Evolutionary conservation across 75 land plant species (phyloP).

Genomic region (Adiantum capillusveneris): DNA sequence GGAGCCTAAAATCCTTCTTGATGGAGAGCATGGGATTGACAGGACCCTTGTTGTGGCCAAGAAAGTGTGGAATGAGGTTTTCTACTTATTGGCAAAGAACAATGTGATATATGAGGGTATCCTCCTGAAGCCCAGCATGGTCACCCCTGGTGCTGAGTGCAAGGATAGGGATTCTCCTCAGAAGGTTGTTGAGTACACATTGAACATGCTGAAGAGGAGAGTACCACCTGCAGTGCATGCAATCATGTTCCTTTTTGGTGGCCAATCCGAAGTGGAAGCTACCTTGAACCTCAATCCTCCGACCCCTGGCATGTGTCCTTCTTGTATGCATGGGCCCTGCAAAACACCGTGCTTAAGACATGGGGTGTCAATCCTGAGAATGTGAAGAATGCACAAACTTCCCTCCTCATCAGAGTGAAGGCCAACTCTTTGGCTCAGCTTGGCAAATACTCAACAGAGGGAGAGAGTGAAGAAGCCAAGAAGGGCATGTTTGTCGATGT

Average conservation of each 20-base stretch:
- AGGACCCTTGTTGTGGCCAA: constrained; percentile 57
- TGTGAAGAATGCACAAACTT: constrained; percentile 45
- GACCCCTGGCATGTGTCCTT: constrained; percentile 69
- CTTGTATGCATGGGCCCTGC: constrained; percentile 61
- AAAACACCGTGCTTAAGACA: constrained; percentile 60
- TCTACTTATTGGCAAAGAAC: constrained; percentile 77
- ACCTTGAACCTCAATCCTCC: constrained; percentile 55
- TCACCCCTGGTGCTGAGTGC: constrained; percentile 78
- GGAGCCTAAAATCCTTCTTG: constrained; percentile 74
- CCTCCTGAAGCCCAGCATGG: constrained; percentile 88
- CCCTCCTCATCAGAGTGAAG: constrained; percentile 35
- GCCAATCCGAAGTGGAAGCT: constrained; percentile 90
- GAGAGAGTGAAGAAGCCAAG: constrained; percentile 53
- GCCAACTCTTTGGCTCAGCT: constrained; percentile 70
- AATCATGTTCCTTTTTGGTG: constrained; percentile 77
- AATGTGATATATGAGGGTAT: constrained; percentile 72
- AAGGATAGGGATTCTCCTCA: constrained; percentile 59
- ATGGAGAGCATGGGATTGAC: constrained; percentile 66
- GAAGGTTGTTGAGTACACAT: constrained; percentile 59
- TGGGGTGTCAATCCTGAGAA: constrained; percentile 59
- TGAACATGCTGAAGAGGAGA: constrained; percentile 48
- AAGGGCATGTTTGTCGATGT: constrained; percentile 61
- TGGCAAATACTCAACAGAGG: constrained; percentile 55
- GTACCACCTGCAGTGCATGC: constrained; percentile 89
- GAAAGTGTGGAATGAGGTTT: constrained; percentile 62